Evolutionary conservation across 176 grass and related monocot species (phyloP).

Genomic region (Eleusine coracana): DNA sequence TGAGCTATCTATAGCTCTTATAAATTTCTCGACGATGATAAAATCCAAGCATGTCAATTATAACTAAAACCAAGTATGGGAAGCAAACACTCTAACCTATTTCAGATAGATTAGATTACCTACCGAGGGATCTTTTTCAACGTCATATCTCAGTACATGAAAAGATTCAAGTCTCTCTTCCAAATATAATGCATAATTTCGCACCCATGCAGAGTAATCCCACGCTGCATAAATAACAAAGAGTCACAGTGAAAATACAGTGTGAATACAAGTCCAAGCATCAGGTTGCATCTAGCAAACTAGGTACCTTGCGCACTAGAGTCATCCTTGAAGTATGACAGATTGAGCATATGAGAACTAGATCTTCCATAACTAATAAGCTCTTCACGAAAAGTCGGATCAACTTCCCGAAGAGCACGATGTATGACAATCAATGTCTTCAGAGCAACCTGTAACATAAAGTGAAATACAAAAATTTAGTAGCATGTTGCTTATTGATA

Average conservation of each 20-base stretch:
- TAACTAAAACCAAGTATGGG: neutral
- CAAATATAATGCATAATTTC: constrained; percentile 85
- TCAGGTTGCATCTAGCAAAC: constrained; percentile 10
- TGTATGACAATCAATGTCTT: constrained; percentile 90
- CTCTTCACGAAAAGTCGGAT: constrained; percentile 82
- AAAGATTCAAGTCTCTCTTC: constrained; percentile 92
- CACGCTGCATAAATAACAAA: constrained; percentile 64
- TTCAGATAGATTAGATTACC: constrained; percentile 12
- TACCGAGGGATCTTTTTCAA: constrained; percentile 77
- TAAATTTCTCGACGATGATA: neutral
- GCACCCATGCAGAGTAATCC: constrained; percentile 96
- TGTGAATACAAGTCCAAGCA: constrained; percentile 23
- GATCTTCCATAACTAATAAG: constrained; percentile 86
- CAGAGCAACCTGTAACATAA: constrained; percentile 67
- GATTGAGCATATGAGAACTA: constrained; percentile 74
- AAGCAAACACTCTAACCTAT: neutral
- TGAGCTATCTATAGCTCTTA: neutral
- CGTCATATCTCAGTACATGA: constrained; percentile 76
- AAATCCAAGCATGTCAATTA: neutral
- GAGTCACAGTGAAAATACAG: constrained; percentile 10
- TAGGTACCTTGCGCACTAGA: constrained; percentile 81
- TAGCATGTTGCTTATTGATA: neutral
- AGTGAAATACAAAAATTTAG: constrained; percentile 5
- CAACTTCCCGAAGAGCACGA: constrained; percentile 84
- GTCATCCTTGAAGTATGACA: constrained; percentile 92